Conservation (phyloP, 192 early-diverging fungal genomes). For the Dissophora globulifera region DNA sequence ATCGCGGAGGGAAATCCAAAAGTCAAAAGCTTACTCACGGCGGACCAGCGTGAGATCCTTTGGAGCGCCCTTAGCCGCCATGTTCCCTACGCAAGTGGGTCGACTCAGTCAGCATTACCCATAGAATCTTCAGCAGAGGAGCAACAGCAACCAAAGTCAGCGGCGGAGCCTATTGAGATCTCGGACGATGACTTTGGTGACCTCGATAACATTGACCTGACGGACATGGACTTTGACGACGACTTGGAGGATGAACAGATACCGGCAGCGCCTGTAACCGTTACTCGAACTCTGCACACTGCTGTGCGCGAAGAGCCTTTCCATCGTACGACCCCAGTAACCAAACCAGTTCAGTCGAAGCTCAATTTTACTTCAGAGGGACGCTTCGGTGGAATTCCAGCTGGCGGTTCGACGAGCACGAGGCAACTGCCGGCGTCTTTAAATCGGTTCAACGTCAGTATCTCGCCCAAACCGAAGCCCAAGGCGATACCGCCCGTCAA, state of each 20-base stretch:
- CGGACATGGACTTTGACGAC: conserved; percentile 49
- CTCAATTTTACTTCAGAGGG: conserved; percentile 18
- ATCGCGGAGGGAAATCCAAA: conserved; percentile 25
- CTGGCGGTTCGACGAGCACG: conserved; percentile 17
- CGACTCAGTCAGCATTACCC: too few species aligned
- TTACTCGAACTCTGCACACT: neutral
- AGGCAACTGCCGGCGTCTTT: conserved; percentile 21
- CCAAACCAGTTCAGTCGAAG: conserved; percentile 28
- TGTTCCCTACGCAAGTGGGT: conserved; percentile 10
- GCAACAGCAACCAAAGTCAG: too few species aligned
- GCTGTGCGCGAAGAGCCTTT: conserved; percentile 1
- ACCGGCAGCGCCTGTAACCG: too few species aligned
- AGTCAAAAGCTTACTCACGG: conserved; percentile 22
- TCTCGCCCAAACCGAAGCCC: neutral
- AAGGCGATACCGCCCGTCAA: conserved; percentile 31
- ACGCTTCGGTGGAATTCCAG: conserved; percentile 2
- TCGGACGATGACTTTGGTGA: conserved; percentile 57
- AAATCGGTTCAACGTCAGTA: conserved; percentile 3
- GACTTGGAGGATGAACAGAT: neutral
- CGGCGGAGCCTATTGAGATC: conserved; percentile 31
- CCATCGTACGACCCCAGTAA: neutral
- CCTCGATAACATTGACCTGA: conserved; percentile 49
- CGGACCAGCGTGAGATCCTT: conserved; percentile 22
- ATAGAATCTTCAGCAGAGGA: too few species aligned
- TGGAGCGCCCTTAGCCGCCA: conserved; percentile 38